Evolutionary conservation across 176 grass and related monocot species (phyloP).

Genomic region (Sorghum bicolor): Sorghum_bicolor_NCBIv3 NC_012872.2:56256001-56256500

Average conservation of each 20-base stretch:
- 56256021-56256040: constrained; percentile 22
- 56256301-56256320: neutral
- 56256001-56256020: constrained; percentile 21
- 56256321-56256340: constrained; percentile 13
- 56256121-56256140: constrained; percentile 39
- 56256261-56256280: neutral
- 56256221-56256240: neutral
- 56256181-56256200: neutral
- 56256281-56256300: neutral
- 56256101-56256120: constrained; percentile 40
- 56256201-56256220: neutral
- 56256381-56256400: neutral
- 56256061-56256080: neutral
- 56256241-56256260: neutral
- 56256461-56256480: neutral
- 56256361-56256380: neutral
- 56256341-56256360: neutral
- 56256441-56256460: neutral
- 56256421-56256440: neutral
- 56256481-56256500: neutral
- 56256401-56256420: neutral
- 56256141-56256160: constrained; percentile 14
- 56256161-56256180: constrained; percentile 57
- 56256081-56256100: neutral
- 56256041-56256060: neutral